These are phyloP conservation scores for Xylona heveae DNA, from an alignment of 495 filamentous ascomycete species.

Conservation along the genomic window DNA sequence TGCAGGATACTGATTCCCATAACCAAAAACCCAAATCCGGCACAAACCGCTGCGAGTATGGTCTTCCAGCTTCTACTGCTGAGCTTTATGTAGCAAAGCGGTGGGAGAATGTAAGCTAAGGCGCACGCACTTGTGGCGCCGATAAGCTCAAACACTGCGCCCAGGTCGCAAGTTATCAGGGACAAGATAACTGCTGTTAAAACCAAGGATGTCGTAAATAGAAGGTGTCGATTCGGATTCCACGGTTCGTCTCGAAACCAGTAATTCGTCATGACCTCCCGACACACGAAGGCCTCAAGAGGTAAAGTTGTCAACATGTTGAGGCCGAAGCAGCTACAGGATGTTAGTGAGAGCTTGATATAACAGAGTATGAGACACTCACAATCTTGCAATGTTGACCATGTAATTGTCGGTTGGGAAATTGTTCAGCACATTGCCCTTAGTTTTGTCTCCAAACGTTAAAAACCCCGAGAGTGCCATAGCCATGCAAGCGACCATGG, in stretches of 20 bases:
- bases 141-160: constrained; percentile 84
- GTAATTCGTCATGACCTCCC: constrained; percentile 90
- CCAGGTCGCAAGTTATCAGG: constrained; percentile 77
- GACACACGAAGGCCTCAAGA: constrained; percentile 89
- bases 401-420: constrained; percentile 75
- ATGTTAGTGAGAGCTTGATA: neutral
- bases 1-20: constrained; percentile 69
- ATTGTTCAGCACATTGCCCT: constrained; percentile 95
- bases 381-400: constrained; percentile 84
- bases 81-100: constrained; percentile 84
- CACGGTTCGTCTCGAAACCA: constrained; percentile 68
- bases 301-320: constrained; percentile 98
- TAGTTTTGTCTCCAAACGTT: constrained; percentile 74
- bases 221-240: constrained; percentile 62
- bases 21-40: constrained; percentile 58
- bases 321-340: constrained; percentile 56
- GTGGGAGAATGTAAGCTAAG: constrained; percentile 86
- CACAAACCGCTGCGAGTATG: constrained; percentile 39
- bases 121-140: constrained; percentile 87
- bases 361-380: constrained; percentile 9
- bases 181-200: constrained; percentile 55
- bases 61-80: constrained; percentile 60
- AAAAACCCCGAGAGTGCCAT: constrained; percentile 85
- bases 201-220: constrained; percentile 48
- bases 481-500: constrained; percentile 67